Base-by-base conservation (phyloP, 2,329 filamentous ascomycete genomes). In the Verticillium dahliae region DNA sequence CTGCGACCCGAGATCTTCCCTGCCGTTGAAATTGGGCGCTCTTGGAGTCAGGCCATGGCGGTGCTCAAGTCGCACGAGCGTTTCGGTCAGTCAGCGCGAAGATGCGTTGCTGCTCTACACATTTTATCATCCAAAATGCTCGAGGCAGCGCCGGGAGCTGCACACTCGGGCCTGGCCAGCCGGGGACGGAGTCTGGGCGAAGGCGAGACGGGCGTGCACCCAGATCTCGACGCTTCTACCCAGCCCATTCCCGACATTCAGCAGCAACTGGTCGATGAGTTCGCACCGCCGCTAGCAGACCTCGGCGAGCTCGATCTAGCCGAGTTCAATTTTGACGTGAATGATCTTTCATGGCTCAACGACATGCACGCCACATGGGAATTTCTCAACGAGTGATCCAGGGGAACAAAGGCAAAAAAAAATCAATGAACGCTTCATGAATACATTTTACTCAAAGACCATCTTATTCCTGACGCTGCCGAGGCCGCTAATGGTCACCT, bases 401-500 rank as follows among this genome's bases (percentile, higher is more conserved):
- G 9, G 34, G 11, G 9, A 55, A 22, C 27, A 31, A 31, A 31
- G 27, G 31, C 27, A 9, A 34, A 56, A 33, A 57, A 39, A 34
- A 57, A 31, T n/a, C 41, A 56, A 14, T 31, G 27, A 33, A 37
- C 52, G 39, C 31, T 57, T 63, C 62, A 62, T 52, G 18, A 52
- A 52, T 52, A 9, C 10, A 58, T 37, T 15, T 31, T 70, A 70
- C 59, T 74, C 69, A 34, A 75, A 75, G 0, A 66, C 69, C 69
- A 82, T 76, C 60, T 69, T 74, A 58, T 82, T 76, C 62, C 61
- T 73, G 1, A 75, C 67, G 1, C 60, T 45, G 57, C 15, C 72
- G 1, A 77, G 27, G 3, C 73, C 70, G 2, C 72, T 72, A 18
- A 82, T 76, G 18, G 69, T 73, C 0, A 83, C 70, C 69, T 76